Base-by-base conservation (phyloP, 495 filamentous ascomycete species). In the Poronia punctata region DNA sequence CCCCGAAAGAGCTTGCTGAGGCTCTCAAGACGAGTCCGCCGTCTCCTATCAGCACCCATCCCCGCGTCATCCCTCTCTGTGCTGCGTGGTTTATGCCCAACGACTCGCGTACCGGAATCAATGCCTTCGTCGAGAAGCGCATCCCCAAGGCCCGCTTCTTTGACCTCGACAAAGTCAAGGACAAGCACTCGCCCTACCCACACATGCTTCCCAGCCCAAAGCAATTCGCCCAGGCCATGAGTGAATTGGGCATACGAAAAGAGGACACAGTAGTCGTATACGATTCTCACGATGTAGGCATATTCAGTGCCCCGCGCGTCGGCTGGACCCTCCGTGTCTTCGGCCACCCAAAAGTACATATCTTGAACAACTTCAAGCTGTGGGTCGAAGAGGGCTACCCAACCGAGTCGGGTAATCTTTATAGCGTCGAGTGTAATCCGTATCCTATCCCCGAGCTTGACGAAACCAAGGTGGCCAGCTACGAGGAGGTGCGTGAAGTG, bases 81-180 rank as follows among this genome's bases (percentile, higher is more conserved):
- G 92, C 88, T 25, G 76, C 86, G 22, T 98, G 92, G 92, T 97
- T 95, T 54, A 75, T 98, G 50, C 92, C 93, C 26, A 96, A 94
- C 67, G 88, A 92, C 43, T 54, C 66, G 10, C 83, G 88, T 44
- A 88, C 72, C 40, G 93, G 93, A 34, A 68, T 74, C 47, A 67
- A 85, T 27, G 79, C 81, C 42, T 97, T 88, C 71, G 72, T 73
- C 43, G 68, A 82, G 50, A 73, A 74, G 48, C 84, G 84, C 30
- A 88, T 98, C 45, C 88, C 90, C 0, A 75, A 76, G 45, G 79
- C 92, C 2, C 81, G 88, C n/a, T 98, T 97, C 76, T 98, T 98
- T 60, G 86, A 97, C 61, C 71, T 98, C 16, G 93, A 98, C 62
- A 83, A 72, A 21, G 73, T 95, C 52, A 89, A 88, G 47, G 93